Evolutionary conservation across 2,329 filamentous ascomycete genomes (phyloP), one percentile per base, ranked within the genome.

Genomic region (Diaporthe aspalathi): DNA sequence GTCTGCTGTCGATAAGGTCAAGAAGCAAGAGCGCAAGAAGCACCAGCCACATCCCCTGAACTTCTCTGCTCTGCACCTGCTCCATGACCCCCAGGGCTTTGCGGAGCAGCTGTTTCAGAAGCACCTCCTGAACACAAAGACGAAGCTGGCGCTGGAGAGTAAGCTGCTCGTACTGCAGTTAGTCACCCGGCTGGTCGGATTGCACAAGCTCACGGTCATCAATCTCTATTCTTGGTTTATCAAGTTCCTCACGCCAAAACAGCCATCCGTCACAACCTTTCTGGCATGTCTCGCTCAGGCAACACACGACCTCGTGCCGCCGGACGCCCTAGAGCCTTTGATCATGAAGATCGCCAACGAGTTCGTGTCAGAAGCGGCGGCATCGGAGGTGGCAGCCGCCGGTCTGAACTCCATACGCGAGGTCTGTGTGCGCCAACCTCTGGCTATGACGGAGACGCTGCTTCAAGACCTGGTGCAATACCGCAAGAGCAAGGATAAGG

Each of bases 331-430:
- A 14, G 95, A 98, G 80, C 95, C 96, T 0, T 84, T 98, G 5
- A 86, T 99, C 2, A 92, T 94, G 80, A 98, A 98, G 84, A 98
- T 99, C 77, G 95, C 96, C 40, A 98, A 98, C 78, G 96, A 99
- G 80, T 99, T 99, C 78, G 95, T 99, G 2, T 97, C 94, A 0
- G 96, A 99, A 83, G 96, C 94, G 1, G 91, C 95, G 0, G 95
- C 96, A 0, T 89, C 93, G 4, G 95, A 98, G 81, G 95, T 99
- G 38, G 94, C 94, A 0, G 92, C 95, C 5, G 95, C 96, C 5
- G 96, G 95, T 78, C 86, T 99, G 68, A 98, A 98, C 80, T 93
- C 94, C 17, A 98, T 99, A 75, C 91, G 96, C 65, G 96, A 99
- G 79, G 93, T 99, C 32, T 98, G 95, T 81, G 92, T 91, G 3